phyloP scores from a whole-genome alignment of 164 flowering plant species.

The Amborella trichopoda region DNA sequence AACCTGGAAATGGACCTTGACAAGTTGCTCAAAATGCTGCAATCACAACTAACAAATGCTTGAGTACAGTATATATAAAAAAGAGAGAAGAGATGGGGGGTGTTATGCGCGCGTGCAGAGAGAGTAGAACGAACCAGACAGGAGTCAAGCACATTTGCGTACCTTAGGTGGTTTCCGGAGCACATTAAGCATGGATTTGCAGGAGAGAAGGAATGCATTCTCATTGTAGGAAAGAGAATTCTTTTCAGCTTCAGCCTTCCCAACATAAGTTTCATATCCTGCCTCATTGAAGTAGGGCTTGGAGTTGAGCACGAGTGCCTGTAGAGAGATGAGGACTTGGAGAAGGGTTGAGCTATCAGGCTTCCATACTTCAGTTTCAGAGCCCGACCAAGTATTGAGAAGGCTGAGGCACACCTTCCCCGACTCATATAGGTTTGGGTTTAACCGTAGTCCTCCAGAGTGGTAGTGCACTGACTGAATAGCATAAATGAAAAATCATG shows the following conservation, averaged over 20 bases:
- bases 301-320: slow-evolving; percentile 87
- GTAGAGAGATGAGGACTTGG: slow-evolving; percentile 90
- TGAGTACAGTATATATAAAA: not conserved
- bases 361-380: slow-evolving; percentile 58
- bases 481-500: not conserved
- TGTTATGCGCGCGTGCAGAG: no score
- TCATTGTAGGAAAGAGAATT: slow-evolving; percentile 87
- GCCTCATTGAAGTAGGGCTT: slow-evolving; percentile 95
- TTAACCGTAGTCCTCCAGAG: slow-evolving; percentile 5
- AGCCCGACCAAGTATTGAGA: slow-evolving; percentile 87
- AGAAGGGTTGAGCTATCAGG: slow-evolving; percentile 67
- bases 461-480: slow-evolving; percentile 6
- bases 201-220: slow-evolving; percentile 68
- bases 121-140: no score
- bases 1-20: slow-evolving; percentile 54
- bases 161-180: slow-evolving; percentile 89
- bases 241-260: slow-evolving; percentile 81
- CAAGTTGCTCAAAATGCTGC: slow-evolving; percentile 81
- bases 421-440: slow-evolving; percentile 6
- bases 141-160: no score
- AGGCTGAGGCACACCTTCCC: slow-evolving; percentile 95
- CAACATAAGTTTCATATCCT: slow-evolving; percentile 72
- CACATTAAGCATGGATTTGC: slow-evolving; percentile 71
- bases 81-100: no score
- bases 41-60: slow-evolving; percentile 3